Evolutionary conservation across 192 early-diverging fungal species (phyloP).

Genomic region (Chytriomyces confervae): DNA sequence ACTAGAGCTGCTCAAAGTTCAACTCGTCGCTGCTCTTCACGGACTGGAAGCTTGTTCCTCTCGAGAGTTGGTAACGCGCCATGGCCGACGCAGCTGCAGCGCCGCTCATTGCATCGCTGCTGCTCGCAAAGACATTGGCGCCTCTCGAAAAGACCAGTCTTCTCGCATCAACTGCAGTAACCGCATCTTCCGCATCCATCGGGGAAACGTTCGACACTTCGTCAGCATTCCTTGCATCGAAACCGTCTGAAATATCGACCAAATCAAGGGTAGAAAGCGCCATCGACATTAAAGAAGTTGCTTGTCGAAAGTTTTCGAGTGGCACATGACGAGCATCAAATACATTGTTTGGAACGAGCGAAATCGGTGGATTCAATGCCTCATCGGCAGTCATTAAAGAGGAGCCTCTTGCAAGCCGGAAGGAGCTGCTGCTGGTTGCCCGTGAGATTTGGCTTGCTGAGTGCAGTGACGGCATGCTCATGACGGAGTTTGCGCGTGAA

Average conservation of each 20-base stretch:
- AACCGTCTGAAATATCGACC: not conserved
- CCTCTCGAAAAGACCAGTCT: not conserved
- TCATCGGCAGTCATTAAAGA: not conserved
- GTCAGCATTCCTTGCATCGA: not conserved
- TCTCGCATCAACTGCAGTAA: not conserved
- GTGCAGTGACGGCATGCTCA: not conserved
- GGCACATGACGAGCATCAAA: not conserved
- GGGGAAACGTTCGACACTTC: too few relatives aligned
- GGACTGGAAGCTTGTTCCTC: not conserved
- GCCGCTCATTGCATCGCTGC: not conserved
- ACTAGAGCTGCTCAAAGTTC: not conserved
- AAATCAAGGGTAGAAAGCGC: slow-evolving; percentile 16
- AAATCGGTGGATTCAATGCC: too few relatives aligned
- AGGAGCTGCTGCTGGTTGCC: not conserved
- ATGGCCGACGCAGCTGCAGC: not conserved
- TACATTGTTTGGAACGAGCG: not conserved
- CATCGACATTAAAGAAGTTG: slow-evolving; percentile 16
- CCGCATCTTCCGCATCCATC: not conserved
- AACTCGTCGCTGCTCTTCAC: not conserved
- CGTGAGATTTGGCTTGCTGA: not conserved
- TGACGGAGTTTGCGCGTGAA: not conserved
- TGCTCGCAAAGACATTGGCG: not conserved
- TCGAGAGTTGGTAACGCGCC: not conserved
- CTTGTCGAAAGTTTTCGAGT: slow-evolving; percentile 2
- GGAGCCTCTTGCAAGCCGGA: not conserved